These are phyloP conservation scores for Fusarium goolgardi DNA, from an alignment of 2,329 filamentous ascomycete genomes.

Conservation along the genomic window DNA sequence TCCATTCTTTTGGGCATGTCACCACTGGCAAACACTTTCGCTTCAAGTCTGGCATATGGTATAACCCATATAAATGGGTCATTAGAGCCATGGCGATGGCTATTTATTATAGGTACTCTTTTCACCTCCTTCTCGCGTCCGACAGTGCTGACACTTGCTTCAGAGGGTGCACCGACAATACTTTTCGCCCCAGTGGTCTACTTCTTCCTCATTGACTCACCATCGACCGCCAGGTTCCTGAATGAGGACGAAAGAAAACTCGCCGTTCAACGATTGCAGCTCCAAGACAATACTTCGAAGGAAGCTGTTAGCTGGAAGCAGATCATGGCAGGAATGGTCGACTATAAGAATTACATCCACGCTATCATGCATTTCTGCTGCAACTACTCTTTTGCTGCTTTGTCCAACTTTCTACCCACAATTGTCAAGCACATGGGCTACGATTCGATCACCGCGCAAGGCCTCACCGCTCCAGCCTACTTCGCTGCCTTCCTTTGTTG, in stretches of 20 bases:
- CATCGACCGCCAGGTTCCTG: slow-evolving; percentile 20
- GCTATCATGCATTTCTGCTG: slow-evolving; percentile 39
- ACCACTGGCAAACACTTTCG: slow-evolving; percentile 29
- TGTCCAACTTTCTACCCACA: slow-evolving; percentile 36
- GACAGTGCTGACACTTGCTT: accelerated
- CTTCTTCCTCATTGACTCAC: slow-evolving; percentile 37
- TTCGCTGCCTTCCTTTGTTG: slow-evolving; percentile 17
- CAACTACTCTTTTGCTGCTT: slow-evolving; percentile 36
- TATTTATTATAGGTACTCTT: slow-evolving; percentile 11
- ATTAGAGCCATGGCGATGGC: slow-evolving; percentile 21
- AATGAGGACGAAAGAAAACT: slow-evolving; percentile 12
- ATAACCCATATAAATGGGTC: slow-evolving; percentile 27
- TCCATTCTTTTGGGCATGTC: slow-evolving; percentile 34
- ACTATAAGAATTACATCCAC: slow-evolving; percentile 37
- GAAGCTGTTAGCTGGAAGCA: slow-evolving; percentile 28
- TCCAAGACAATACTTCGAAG: slow-evolving; percentile 1
- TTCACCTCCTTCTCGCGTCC: accelerated
- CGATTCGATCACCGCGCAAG: slow-evolving; percentile 17
- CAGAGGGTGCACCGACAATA: slow-evolving; percentile 28
- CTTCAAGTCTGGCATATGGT: slow-evolving; percentile 28
- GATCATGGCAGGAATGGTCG: slow-evolving; percentile 7
- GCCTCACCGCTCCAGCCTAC: slow-evolving; percentile 24
- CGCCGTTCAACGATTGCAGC: slow-evolving; percentile 13
- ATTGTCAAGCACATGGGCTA: slow-evolving; percentile 28
- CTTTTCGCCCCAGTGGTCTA: slow-evolving; percentile 18